Base-by-base conservation (phyloP, 306 rosid genomes). In the Rosa multiflora region DNA sequence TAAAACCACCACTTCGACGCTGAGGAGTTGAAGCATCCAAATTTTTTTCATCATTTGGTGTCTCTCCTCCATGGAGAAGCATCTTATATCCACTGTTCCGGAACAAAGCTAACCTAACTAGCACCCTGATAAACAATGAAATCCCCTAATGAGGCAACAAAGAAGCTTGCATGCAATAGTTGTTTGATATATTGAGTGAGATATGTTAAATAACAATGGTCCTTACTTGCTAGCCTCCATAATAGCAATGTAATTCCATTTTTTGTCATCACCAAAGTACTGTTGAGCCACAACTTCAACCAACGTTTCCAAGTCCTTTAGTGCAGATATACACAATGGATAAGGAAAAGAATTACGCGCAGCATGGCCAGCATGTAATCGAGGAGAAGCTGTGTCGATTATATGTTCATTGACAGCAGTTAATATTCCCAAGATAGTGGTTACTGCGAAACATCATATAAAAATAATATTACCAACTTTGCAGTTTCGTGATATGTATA, bases 241-340 rank as follows among this genome's bases (percentile, higher is more conserved):
- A 86, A 89, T 47, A 63, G 97, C 96, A 77, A 95, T 92, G 87
- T 91, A 95, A 86, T 90, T 93, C 99, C 98, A 95, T 83, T 90
- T 93, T 84, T 86, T 93, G 44, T 93, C 91, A 21, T 95, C 94
- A 0, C 97, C 98, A 84, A 85, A 95, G 85, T 88, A 95, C 23
- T 95, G 97, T 67, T 91, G 90, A 37, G 98, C 92, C 79, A 85
- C 94, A 77, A 95, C 98, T 89, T 95, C 99, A 83, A 89, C 90
- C 84, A 95, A 80, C 2, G 96, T 89, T 87, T 95, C 98, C 89
- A 95, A 76, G 82, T 95, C 97, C 85, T 95, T 95, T 13, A 95
- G 87, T 8, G 96, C 90, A 80, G 99, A 93, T 82, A 95, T 86
- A 84, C 93, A 95, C 81, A 95, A 85, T 8, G 96, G 75, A 82